These are phyloP conservation scores for Solanum phureja DNA, from an alignment of 257 asterid genomes.

Conservation along the genomic window DNA sequence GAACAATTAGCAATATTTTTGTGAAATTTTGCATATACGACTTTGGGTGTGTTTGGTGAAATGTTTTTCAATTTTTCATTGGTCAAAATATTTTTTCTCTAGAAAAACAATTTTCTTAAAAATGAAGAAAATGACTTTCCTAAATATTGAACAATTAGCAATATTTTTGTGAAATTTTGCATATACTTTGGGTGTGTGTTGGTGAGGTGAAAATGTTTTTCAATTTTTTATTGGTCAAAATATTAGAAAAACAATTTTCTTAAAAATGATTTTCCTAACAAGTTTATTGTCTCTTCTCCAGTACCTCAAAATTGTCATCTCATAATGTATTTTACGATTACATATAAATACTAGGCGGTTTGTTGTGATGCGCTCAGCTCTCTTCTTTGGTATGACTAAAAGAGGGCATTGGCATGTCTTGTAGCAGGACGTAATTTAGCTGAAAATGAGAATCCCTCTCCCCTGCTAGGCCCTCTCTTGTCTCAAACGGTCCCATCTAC, in stretches of 20 bases:
- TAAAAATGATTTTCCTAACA: too few relatives aligned
- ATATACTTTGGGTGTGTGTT: too few relatives aligned
- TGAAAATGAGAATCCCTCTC: not conserved
- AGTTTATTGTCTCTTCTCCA: not conserved
- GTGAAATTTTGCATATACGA: too few relatives aligned
- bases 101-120: too few relatives aligned
- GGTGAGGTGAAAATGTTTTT: too few relatives aligned
- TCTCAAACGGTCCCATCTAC: not conserved
- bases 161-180: not conserved
- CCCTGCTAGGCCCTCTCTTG: not conserved
- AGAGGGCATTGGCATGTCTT: not conserved
- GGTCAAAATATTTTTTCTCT: not conserved
- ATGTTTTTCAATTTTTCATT: too few relatives aligned
- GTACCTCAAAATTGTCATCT: too few relatives aligned
- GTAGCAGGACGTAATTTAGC: not conserved
- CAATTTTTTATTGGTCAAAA: too few relatives aligned
- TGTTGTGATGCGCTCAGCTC: not conserved
- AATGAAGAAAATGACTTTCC: too few relatives aligned
- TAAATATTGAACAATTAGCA: not conserved
- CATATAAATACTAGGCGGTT: not conserved
- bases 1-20: not conserved
- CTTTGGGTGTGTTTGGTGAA: too few relatives aligned
- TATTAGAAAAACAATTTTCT: too few relatives aligned
- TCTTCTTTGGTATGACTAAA: not conserved
- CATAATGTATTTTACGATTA: not conserved